phyloP scores from a whole-genome alignment of 441 rosid species.

The Breynia disticha region DNA sequence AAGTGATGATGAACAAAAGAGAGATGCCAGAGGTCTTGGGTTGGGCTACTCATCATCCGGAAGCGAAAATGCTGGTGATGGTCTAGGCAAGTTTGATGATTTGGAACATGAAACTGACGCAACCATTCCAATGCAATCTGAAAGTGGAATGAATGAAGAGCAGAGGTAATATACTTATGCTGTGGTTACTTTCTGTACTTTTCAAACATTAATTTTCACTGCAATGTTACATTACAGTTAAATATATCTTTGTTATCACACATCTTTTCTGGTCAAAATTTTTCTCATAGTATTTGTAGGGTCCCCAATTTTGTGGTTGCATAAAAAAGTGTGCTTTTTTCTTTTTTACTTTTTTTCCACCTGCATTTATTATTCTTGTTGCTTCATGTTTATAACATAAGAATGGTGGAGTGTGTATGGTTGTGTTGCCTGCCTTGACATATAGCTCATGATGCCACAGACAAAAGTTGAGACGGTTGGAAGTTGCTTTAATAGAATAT shows the following conservation, averaged over 20 bases:
- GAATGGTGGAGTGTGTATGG: background rate
- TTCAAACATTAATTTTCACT: background rate
- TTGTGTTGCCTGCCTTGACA: background rate
- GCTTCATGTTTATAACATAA: too few species aligned
- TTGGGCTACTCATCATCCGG: constrained; percentile 89
- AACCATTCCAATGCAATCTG: constrained; percentile 41
- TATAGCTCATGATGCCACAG: constrained; percentile 36
- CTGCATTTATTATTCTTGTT: too few species aligned
- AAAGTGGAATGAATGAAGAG: constrained; percentile 73
- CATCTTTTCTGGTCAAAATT: too few species aligned
- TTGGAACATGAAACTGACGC: constrained; percentile 43
- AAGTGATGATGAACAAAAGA: constrained; percentile 75
- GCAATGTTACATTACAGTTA: background rate
- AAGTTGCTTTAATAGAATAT: constrained; percentile 91
- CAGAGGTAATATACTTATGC: constrained; percentile 39
- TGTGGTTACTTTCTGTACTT: background rate
- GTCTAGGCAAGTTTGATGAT: constrained; percentile 47
- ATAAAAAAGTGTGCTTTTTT: too few species aligned
- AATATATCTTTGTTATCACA: background rate
- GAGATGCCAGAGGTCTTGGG: constrained; percentile 43
- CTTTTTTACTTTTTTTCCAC: too few species aligned
- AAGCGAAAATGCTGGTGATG: constrained; percentile 76
- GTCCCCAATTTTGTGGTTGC: too few species aligned
- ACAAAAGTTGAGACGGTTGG: constrained; percentile 81
- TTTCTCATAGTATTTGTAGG: too few species aligned